phyloP scores from a whole-genome alignment of 108 stramenopile species.

The Cyclotella cryptica region DNA sequence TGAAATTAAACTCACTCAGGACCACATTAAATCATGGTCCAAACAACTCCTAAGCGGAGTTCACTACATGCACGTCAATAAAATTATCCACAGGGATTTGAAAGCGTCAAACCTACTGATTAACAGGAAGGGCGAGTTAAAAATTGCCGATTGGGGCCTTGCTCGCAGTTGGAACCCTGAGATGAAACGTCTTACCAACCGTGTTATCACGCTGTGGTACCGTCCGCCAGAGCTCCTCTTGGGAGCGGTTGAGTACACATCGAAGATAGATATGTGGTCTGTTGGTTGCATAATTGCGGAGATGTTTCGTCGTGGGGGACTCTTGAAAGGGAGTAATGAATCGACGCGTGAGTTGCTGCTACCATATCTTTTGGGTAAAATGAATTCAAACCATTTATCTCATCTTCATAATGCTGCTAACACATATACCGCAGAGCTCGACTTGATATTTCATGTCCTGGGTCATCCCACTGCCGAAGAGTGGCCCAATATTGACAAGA shows the following conservation, averaged over 20 bases:
- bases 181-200: constrained; percentile 91
- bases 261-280: constrained; percentile 97
- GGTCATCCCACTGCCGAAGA: constrained; percentile 77
- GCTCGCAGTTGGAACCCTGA: constrained; percentile 90
- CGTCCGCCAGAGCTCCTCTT: constrained; percentile 95
- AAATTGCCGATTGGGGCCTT: constrained; percentile 97
- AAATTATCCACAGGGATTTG: constrained; percentile 94
- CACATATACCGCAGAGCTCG: constrained; percentile 46
- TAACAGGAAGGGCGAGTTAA: constrained; percentile 87
- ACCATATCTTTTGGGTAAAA: not conserved
- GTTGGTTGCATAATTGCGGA: constrained; percentile 98
- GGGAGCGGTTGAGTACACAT: constrained; percentile 82
- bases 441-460: constrained; percentile 80
- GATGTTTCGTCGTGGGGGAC: constrained; percentile 87
- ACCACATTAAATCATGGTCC: constrained; percentile 93
- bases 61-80: constrained; percentile 94
- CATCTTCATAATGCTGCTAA: not conserved
- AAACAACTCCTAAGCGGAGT: constrained; percentile 90
- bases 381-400: not conserved
- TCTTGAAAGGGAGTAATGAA: constrained; percentile 75
- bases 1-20: constrained; percentile 83
- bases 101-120: constrained; percentile 95
- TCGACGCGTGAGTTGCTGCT: constrained; percentile 46
- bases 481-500: constrained; percentile 77
- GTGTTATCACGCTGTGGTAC: constrained; percentile 97